Evolutionary conservation across 75 land plant species (phyloP).

Genomic region (Isoetes taiwanensis): DNA sequence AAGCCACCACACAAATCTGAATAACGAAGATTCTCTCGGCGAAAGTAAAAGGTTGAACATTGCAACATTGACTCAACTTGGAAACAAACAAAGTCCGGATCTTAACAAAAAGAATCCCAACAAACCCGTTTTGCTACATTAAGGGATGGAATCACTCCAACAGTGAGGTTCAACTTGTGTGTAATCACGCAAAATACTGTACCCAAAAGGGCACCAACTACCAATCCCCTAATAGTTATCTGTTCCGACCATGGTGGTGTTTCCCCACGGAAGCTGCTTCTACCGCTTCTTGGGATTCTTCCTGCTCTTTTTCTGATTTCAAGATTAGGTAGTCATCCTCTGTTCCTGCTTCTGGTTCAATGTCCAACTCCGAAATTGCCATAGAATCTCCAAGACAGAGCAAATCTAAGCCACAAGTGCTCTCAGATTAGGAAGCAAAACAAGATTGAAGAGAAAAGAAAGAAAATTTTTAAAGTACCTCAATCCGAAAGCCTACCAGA

Average conservation of each 20-base stretch:
- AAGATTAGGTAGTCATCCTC: too few relatives aligned
- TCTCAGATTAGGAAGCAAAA: too few relatives aligned
- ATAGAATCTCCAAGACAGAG: too few relatives aligned
- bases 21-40: conserved; percentile 81
- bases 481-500: too few relatives aligned
- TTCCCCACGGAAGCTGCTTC: conserved; percentile 9
- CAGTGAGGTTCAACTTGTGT: conserved; percentile 47
- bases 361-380: too few relatives aligned
- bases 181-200: conserved; percentile 45
- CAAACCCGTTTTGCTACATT: conserved; percentile 62
- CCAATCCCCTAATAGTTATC: conserved; percentile 26
- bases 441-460: too few relatives aligned
- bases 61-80: conserved; percentile 31
- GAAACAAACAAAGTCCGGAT: conserved; percentile 27
- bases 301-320: too few relatives aligned
- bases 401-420: too few relatives aligned
- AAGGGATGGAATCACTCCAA: conserved; percentile 62
- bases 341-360: too few relatives aligned
- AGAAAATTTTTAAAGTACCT: too few relatives aligned
- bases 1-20: conserved; percentile 73
- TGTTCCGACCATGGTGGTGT: conserved; percentile 28
- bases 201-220: conserved; percentile 27
- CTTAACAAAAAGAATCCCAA: conserved; percentile 51
- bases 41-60: conserved; percentile 42
- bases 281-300: too few relatives aligned